Conservation (phyloP, 2,329 filamentous ascomycete species). For the Fusarium incarnatum region DNA sequence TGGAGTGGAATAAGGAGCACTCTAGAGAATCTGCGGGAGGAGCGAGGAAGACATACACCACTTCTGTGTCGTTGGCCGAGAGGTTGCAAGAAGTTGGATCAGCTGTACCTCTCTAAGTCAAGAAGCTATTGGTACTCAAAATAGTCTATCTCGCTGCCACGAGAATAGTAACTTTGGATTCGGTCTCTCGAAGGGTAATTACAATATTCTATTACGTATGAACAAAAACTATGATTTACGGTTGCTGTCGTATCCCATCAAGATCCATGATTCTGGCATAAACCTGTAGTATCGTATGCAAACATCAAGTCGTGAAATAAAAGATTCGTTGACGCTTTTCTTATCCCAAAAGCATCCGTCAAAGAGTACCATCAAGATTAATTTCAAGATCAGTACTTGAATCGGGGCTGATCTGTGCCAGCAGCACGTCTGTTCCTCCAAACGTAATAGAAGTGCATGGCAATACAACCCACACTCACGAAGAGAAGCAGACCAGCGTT, state of each 20-base stretch:
- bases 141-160: not conserved
- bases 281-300: not conserved
- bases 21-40: not conserved
- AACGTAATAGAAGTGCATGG: conserved; percentile 66
- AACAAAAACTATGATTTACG: not conserved
- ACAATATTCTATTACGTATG: not conserved
- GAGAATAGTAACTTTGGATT: not conserved
- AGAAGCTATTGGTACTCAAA: not conserved
- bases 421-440: conserved; percentile 52
- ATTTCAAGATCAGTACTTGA: conserved; percentile 32
- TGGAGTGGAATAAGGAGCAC: conserved; percentile 8
- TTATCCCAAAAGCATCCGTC: too few relatives aligned
- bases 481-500: conserved; percentile 70
- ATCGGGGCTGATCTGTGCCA: conserved; percentile 25
- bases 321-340: not conserved
- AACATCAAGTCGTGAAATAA: not conserved
- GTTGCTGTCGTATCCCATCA: not conserved
- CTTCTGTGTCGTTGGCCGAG: conserved; percentile 1
- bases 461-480: conserved; percentile 64
- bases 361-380: not conserved
- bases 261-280: not conserved
- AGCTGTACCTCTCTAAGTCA: not conserved
- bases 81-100: not conserved
- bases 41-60: not conserved
- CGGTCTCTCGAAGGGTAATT: not conserved